Base-by-base conservation (phyloP, 306 rosid genomes). In the Medicago lupulina region DNA sequence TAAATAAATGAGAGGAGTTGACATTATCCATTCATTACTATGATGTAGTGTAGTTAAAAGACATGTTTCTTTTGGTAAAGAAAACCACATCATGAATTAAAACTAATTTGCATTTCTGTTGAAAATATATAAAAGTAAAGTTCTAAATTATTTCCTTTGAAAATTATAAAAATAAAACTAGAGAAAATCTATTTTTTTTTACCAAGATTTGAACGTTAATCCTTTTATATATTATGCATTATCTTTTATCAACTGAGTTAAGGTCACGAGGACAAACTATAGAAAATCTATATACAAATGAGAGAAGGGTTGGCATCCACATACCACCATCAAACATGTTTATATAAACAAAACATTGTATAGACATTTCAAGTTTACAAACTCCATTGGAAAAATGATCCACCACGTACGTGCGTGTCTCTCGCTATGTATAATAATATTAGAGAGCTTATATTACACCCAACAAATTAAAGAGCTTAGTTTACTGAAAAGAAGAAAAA, bases 1-100 rank as follows among this genome's bases (percentile, higher is more conserved):
- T 54, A 16, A 53, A 57, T 64, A 21, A 70, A 71, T 64, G 53
- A 25, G 64, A 50, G 23, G 54, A 75, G 67, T 55, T 55, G 61
- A 55, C 61, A 55, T 7, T 19, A 28, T 28, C 31, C 61, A n/a
- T 50, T 3, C 57, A 50, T 7, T 50, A 50, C 21, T 50, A 15
- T 50, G 57, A n/a, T 50, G 21, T 55, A 55, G 61, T 18, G 61
- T 55, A 14, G 18, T 17, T 9, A 54, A 54, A 18, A 18, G 25
- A 54, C 60, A 55, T 50, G 6, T 50, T 16, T n/a, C 19, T 50
- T 49, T 15, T 49, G 16, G 18, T 49, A 49, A 49, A 49, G 54
- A 5, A 15, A 14, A 14, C 5, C 18, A 4, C 8, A 9, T 49
- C 13, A 10, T 43, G 2, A 9, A 13, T 49, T 15, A 49, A 49